phyloP scores from a whole-genome alignment of 2,329 filamentous ascomycete genomes.

The Beauveria pseudobassiana region DNA sequence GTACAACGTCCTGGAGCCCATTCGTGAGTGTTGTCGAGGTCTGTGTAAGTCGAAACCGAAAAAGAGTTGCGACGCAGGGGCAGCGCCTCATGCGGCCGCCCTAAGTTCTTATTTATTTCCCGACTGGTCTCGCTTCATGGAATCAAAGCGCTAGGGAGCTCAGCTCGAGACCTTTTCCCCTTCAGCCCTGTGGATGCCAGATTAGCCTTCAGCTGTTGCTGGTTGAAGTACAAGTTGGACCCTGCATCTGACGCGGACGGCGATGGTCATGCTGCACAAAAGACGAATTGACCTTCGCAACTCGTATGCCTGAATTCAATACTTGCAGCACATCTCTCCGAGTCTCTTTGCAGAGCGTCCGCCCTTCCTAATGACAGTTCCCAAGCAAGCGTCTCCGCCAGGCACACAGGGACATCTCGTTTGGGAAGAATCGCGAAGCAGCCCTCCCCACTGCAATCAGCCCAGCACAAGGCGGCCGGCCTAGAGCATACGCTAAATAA shows the following conservation, averaged over 20 bases:
- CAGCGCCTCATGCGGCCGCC: neutral
- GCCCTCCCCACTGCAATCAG: neutral
- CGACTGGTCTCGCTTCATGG: neutral
- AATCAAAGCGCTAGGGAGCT: no score
- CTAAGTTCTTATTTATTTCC: neutral
- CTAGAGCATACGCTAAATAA: no score
- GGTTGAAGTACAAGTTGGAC: no score
- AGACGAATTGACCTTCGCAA: no score
- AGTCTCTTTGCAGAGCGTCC: neutral
- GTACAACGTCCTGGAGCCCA: neutral
- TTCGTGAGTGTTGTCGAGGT: neutral
- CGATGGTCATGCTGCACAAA: no score
- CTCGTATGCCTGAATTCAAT: no score
- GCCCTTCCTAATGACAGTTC: neutral
- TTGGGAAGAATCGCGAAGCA: neutral
- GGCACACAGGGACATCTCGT: neutral
- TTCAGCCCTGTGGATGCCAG: no score
- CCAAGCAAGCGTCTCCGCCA: neutral
- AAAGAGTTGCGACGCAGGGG: neutral
- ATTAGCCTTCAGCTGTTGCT: no score
- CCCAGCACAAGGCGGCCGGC: neutral
- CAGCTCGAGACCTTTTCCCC: no score
- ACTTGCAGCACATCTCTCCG: neutral
- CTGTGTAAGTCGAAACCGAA: neutral
- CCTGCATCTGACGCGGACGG: no score